A percentile compares a stretch with the other conserved stretches of the same genome.
These are phyloP conservation scores for Hypoxylon rubiginosum DNA, from an alignment of 2,329 filamentous ascomycete genomes.

Conservation along the genomic window DNA sequence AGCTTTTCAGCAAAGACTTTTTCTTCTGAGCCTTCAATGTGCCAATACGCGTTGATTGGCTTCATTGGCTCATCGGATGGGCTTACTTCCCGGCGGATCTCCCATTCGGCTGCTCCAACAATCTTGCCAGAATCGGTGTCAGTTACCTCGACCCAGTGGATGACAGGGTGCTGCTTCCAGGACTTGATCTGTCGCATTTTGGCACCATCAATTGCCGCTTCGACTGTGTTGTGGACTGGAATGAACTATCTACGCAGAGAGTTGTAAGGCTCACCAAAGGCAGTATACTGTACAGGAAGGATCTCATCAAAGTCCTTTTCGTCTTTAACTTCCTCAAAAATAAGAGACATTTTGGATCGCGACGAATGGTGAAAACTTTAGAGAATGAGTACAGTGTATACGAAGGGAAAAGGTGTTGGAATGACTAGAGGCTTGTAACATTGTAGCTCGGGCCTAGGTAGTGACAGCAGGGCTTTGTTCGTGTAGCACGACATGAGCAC, in stretches of 20 bases:
- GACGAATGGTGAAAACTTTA: not conserved
- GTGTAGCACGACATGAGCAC: no score
- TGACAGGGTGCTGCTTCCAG: slow-evolving; percentile 19
- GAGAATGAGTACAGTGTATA: not conserved
- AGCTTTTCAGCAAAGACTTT: slow-evolving; percentile 29
- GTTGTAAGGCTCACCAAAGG: slow-evolving; percentile 35
- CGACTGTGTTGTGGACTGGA: slow-evolving; percentile 30
- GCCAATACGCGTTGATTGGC: slow-evolving; percentile 30
- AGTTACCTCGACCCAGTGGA: slow-evolving; percentile 34
- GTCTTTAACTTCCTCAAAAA: slow-evolving; percentile 27
- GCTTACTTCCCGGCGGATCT: slow-evolving; percentile 17
- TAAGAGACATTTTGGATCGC: not conserved
- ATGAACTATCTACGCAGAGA: slow-evolving; percentile 38
- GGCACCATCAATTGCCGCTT: slow-evolving; percentile 24
- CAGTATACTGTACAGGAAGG: slow-evolving; percentile 25
- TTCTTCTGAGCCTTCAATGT: slow-evolving; percentile 32
- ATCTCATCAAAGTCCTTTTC: slow-evolving; percentile 33
- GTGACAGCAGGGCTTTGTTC: no score
- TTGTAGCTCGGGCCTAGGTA: no score
- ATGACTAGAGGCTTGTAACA: not conserved
- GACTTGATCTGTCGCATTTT: slow-evolving; percentile 23
- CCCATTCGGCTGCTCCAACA: slow-evolving; percentile 31
- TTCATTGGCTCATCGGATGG: slow-evolving; percentile 14
- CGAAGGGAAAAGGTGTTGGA: not conserved
- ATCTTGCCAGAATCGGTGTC: slow-evolving; percentile 25